Base-by-base conservation (phyloP, 1,284 basidiomycete genomes). In the Moesziomyces sp. region DNA sequence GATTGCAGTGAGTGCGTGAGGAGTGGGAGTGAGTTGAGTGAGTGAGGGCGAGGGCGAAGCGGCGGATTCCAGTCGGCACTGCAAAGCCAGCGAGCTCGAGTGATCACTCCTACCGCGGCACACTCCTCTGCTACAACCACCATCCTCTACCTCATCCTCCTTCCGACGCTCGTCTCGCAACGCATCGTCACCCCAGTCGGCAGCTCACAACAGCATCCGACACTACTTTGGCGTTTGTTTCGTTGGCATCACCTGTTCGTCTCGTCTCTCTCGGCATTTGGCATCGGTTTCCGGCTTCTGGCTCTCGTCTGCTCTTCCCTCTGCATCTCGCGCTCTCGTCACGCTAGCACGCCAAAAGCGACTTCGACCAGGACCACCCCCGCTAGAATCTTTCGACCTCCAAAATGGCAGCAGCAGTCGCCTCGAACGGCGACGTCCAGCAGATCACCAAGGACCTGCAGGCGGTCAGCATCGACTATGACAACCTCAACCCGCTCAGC, bases 401-500 rank as follows among this genome's bases (percentile, higher is more conserved):
- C 50, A 73, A 58, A 58, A 75, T 75, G 73, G 67, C 73, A 52
- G 67, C 73, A 67, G 67, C 62, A 52, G 67, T 71, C 44, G 73
- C 67, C 53, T 59, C 56, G 21, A 67, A 63, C 52, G 63, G 63
- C 58, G 67, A 67, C 53, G 73, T 67, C 21, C 33, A 54, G 40
- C 53, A 64, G 52, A 62, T 75, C 60, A 66, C 67, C 47, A 66
- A 75, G 46, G 67, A 65, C 50, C 40, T 75, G 42, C 56, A 67
- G 49, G 53, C 58, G 26, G 56, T 75, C 50, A 58, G 33, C 62
- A 72, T 72, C 42, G 74, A 69, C 52, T 66, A 63, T 46, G 65
- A 75, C 56, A 79, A 89, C 84, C 88, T 99, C 77, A 93, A 92
- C 51, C 93, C 96, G 51, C 88, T 98, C 59, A 93, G 92, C 49